These are phyloP conservation scores for Gaeumannomyces sp. DNA, from an alignment of 2,329 filamentous ascomycete genomes.

Conservation along the genomic window DNA sequence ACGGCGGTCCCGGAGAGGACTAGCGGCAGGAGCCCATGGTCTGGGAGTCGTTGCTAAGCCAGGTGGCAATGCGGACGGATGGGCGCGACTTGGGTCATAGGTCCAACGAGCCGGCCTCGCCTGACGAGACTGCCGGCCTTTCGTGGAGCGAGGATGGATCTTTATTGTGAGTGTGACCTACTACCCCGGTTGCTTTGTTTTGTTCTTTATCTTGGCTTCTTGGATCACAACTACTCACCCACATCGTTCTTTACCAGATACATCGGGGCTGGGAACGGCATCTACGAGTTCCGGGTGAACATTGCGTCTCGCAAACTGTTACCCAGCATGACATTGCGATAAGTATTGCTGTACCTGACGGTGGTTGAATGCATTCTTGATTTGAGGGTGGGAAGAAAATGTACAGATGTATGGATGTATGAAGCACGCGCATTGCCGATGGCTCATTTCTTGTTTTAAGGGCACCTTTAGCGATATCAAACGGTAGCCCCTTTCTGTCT, in stretches of 20 bases:
- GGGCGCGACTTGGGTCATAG: not conserved
- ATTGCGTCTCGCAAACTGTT: conserved; percentile 53
- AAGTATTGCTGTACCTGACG: conserved; percentile 15
- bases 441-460: not conserved
- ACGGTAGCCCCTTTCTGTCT: not conserved
- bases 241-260: conserved; percentile 37
- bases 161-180: conserved; percentile 41
- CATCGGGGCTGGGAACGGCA: conserved; percentile 62
- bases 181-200: conserved; percentile 11
- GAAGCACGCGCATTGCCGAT: not conserved
- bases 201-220: conserved; percentile 6
- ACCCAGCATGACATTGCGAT: conserved; percentile 49
- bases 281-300: conserved; percentile 69
- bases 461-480: not conserved
- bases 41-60: conserved; percentile 26
- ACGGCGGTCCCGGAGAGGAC: conserved; percentile 15
- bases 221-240: not conserved
- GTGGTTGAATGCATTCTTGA: not conserved
- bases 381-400: not conserved
- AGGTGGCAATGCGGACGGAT: conserved; percentile 25
- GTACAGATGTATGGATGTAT: conserved; percentile 1
- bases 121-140: conserved; percentile 55
- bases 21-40: not conserved
- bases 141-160: conserved; percentile 57
- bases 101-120: conserved; percentile 20